A percentile compares a stretch with the other conserved stretches of the same genome.
Evolutionary conservation across 768 basidiomycete genomes (phyloP).

Genomic region (Naganishia randhawae): DNA sequence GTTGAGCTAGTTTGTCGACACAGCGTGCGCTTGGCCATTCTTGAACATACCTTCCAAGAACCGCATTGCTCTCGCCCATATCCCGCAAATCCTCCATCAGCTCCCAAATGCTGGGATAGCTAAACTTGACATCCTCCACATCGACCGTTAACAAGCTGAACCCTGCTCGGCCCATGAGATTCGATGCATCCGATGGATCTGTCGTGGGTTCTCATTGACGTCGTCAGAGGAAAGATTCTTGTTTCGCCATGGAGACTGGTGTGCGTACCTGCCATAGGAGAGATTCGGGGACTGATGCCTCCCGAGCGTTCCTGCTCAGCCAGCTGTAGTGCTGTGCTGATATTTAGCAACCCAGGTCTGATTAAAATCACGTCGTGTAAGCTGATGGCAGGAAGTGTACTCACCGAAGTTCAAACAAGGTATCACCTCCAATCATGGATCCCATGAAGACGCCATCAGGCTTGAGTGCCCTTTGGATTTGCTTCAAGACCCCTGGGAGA

Average conservation of each 20-base stretch:
- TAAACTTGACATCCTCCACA: slow-evolving; percentile 82
- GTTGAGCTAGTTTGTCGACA: slow-evolving; percentile 7
- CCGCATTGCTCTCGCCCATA: slow-evolving; percentile 95
- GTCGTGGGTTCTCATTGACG: background rate
- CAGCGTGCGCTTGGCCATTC: slow-evolving; percentile 28
- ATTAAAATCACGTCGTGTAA: background rate
- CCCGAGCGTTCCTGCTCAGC: slow-evolving; percentile 92
- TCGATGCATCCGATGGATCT: slow-evolving; percentile 92
- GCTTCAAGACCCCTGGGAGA: slow-evolving; percentile 68
- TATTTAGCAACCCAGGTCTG: background rate
- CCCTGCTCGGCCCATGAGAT: slow-evolving; percentile 84
- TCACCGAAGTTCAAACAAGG: slow-evolving; percentile 84
- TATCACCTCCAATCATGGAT: slow-evolving; percentile 92
- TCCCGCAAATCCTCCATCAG: slow-evolving; percentile 85
- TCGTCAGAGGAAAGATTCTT: background rate
- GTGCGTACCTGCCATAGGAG: slow-evolving; percentile 87
- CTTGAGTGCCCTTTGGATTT: slow-evolving; percentile 75
- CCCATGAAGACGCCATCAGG: slow-evolving; percentile 93
- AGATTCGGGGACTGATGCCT: slow-evolving; percentile 91
- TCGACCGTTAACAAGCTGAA: slow-evolving; percentile 93
- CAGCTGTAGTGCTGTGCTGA: slow-evolving; percentile 82
- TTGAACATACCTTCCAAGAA: slow-evolving; percentile 65
- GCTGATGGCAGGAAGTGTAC: background rate
- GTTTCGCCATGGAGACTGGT: background rate
- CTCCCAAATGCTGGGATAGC: slow-evolving; percentile 94